phyloP scores from a whole-genome alignment of 331 rosid species.

The Erythrophleum ivorense region DNA sequence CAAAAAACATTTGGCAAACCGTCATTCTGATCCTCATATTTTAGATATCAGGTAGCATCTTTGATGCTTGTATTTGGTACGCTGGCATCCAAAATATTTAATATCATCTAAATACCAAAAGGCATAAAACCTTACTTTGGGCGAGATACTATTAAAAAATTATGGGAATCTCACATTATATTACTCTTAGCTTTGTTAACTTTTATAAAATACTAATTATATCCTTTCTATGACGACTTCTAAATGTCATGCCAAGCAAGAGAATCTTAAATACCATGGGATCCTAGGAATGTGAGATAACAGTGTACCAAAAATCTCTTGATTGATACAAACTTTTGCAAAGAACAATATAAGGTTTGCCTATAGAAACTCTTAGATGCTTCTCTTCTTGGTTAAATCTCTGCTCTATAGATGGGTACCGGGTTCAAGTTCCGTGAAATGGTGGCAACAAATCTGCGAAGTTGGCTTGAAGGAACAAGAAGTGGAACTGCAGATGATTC shows the following conservation, averaged over 20 bases:
- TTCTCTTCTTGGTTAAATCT: slow-evolving; percentile 30
- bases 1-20: background rate
- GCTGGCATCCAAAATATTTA: no score
- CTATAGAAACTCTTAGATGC: slow-evolving; percentile 29
- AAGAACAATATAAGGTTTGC: slow-evolving; percentile 13
- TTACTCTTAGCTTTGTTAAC: no score
- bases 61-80: no score
- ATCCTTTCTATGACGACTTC: background rate
- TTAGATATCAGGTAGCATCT: background rate
- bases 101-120: no score
- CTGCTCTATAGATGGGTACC: slow-evolving; percentile 71
- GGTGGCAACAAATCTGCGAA: background rate
- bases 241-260: background rate
- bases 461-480: background rate
- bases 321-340: background rate
- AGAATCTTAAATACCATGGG: background rate
- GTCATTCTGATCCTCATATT: background rate
- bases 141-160: no score
- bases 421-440: slow-evolving; percentile 27
- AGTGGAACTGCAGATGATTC: background rate
- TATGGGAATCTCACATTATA: no score
- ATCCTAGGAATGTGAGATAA: background rate
- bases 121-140: no score
- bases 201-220: no score
- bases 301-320: background rate